These are phyloP conservation scores for Nitzschia palea DNA, from an alignment of 108 stramenopile genomes.

Conservation along the genomic window DNA sequence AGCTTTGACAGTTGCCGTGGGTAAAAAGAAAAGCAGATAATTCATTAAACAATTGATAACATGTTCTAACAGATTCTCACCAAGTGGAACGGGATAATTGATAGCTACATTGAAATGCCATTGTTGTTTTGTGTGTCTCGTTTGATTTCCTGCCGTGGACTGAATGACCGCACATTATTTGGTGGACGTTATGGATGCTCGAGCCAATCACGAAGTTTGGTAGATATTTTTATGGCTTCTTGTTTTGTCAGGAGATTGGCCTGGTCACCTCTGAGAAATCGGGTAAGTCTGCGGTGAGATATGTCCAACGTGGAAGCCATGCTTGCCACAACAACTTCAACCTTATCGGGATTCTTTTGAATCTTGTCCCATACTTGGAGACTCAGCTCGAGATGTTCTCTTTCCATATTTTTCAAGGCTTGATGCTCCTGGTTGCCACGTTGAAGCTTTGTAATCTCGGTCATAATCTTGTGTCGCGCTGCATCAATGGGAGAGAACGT, in stretches of 20 bases:
- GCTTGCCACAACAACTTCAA: background rate
- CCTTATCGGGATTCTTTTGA: background rate
- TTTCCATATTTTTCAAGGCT: background rate
- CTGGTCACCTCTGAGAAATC: background rate
- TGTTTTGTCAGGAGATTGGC: background rate
- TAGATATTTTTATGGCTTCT: background rate
- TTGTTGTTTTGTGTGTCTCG: background rate
- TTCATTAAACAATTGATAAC: background rate
- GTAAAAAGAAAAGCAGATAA: background rate
- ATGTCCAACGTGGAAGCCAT: background rate
- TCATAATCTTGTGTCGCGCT: background rate
- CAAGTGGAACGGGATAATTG: background rate
- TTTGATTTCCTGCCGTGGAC: too few relatives aligned
- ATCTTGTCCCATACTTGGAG: background rate
- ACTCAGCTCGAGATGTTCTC: background rate
- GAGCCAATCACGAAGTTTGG: background rate
- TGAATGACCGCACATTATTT: too few relatives aligned
- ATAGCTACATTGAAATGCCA: background rate
- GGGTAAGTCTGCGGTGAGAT: background rate
- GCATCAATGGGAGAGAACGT: background rate
- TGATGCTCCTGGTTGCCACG: background rate
- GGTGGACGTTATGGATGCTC: too few relatives aligned
- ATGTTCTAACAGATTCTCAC: background rate
- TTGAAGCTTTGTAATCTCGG: background rate
- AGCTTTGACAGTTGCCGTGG: background rate